A percentile compares a stretch with the other conserved stretches of the same genome.
phyloP scores from a whole-genome alignment of 78 protist species.

The Chrysochromulina tobinii region DNA sequence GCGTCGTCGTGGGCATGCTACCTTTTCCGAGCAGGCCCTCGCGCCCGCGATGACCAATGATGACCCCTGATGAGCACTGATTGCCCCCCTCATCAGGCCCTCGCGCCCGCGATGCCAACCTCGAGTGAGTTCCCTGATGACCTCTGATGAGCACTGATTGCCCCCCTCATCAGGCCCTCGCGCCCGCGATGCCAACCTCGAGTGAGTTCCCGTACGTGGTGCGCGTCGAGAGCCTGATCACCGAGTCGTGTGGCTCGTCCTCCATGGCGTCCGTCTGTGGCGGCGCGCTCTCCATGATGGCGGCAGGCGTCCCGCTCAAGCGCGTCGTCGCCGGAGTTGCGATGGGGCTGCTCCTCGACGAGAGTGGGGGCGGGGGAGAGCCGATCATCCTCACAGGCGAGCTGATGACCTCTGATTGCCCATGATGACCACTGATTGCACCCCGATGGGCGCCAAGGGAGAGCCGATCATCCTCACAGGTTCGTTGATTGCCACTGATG shows the following conservation, averaged over 20 bases:
- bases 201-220: slow-evolving; percentile 31
- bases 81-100: too few species aligned
- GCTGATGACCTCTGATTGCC: too few species aligned
- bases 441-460: neutral
- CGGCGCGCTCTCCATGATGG: slow-evolving; percentile 35
- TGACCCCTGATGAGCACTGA: too few species aligned
- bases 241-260: slow-evolving; percentile 28
- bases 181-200: neutral
- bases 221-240: slow-evolving; percentile 35
- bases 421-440: too few species aligned
- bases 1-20: too few species aligned
- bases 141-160: too few species aligned
- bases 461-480: neutral
- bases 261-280: slow-evolving; percentile 49
- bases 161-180: neutral
- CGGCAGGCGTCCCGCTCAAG: slow-evolving; percentile 29
- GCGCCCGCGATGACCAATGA: too few species aligned
- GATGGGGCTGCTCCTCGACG: slow-evolving; percentile 42
- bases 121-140: neutral
- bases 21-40: too few species aligned
- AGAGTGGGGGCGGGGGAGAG: neutral
- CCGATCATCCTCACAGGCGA: neutral
- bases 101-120: neutral
- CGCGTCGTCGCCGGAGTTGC: slow-evolving; percentile 32
- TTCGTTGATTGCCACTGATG: too few species aligned